Evolutionary conservation across 2,329 filamentous ascomycete genomes (phyloP).

Genomic region (Aspergillus sp.): DNA sequence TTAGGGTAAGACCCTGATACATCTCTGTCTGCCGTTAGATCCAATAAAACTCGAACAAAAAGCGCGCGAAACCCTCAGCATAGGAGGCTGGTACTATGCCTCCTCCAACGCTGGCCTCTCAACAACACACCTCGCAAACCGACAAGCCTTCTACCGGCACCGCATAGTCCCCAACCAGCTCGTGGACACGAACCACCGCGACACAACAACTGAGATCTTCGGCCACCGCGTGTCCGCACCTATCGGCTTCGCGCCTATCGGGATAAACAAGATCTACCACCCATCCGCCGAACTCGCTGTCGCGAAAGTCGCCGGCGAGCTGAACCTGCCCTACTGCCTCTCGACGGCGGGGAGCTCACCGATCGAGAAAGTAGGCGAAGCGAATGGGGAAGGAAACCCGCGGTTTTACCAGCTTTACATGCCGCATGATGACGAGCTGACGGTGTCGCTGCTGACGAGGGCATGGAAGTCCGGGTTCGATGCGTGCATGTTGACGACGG

Average conservation of each 20-base stretch:
- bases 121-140: conserved; percentile 56
- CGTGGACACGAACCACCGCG: conserved; percentile 58
- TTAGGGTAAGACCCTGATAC: background rate
- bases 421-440: conserved; percentile 62
- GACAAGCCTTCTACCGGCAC: conserved; percentile 64
- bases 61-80: conserved; percentile 56
- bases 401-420: conserved; percentile 66
- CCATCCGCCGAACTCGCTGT: conserved; percentile 59
- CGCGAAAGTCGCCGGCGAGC: conserved; percentile 59
- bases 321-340: conserved; percentile 44
- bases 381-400: conserved; percentile 51
- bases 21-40: conserved; percentile 27
- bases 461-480: conserved; percentile 46
- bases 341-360: conserved; percentile 55
- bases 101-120: conserved; percentile 38
- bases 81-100: conserved; percentile 54
- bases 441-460: conserved; percentile 55
- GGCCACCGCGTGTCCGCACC: conserved; percentile 60
- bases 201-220: conserved; percentile 60
- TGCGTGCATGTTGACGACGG: conserved; percentile 60
- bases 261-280: conserved; percentile 67
- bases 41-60: conserved; percentile 60
- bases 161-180: conserved; percentile 63
- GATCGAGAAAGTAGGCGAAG: conserved; percentile 59
- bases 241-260: conserved; percentile 65